Conservation (phyloP, 2,329 filamentous ascomycete genomes). For the Lomentospora prolificans region DNA sequence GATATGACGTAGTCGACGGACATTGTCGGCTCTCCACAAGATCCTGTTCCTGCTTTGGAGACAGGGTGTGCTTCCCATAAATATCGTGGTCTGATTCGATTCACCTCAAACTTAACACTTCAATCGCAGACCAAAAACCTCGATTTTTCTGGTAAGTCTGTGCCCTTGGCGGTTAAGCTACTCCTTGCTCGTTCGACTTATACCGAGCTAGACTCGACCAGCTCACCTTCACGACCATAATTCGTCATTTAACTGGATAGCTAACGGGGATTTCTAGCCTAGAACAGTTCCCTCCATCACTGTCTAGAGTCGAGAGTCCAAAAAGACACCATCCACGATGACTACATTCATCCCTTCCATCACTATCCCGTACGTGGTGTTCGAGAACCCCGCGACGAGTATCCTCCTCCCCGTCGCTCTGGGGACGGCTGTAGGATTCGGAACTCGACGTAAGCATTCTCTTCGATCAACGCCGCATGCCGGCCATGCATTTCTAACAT, state of each 20-base stretch:
- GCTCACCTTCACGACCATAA: neutral
- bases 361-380: slow-evolving; percentile 62
- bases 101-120: neutral
- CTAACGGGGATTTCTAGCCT: too few species aligned
- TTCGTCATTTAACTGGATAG: neutral
- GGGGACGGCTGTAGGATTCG: slow-evolving; percentile 64
- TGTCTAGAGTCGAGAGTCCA: neutral
- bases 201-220: too few species aligned
- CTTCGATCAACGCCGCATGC: slow-evolving; percentile 6
- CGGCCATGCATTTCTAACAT: slow-evolving; percentile 4
- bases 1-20: neutral
- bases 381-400: slow-evolving; percentile 61
- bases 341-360: slow-evolving; percentile 71
- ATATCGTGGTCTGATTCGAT: neutral
- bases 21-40: neutral
- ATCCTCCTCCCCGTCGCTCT: slow-evolving; percentile 66
- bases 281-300: too few species aligned
- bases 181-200: neutral
- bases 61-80: neutral
- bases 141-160: neutral
- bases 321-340: slow-evolving; percentile 39
- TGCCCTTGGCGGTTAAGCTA: neutral
- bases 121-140: neutral
- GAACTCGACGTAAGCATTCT: slow-evolving; percentile 47
- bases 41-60: neutral